phyloP scores from a whole-genome alignment of 257 asterid genomes.

The Henckelia pumila region DNA sequence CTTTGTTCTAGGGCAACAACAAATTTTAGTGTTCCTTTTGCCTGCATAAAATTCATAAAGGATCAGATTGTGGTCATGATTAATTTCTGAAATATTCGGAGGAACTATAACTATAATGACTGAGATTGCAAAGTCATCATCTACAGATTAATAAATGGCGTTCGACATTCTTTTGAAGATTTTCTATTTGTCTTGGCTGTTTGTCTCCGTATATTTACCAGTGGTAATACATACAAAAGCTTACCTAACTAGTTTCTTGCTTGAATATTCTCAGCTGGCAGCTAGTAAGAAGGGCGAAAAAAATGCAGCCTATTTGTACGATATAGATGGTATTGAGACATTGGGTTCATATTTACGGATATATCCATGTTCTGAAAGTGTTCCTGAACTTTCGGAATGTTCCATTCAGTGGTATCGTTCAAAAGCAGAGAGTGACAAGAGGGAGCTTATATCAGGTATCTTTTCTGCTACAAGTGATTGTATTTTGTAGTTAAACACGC shows the following conservation, averaged over 20 bases:
- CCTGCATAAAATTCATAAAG: neutral
- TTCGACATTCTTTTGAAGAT: conserved; percentile 7
- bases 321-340: conserved; percentile 71
- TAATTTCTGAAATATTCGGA: too few species aligned
- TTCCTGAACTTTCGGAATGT: conserved; percentile 59
- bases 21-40: neutral
- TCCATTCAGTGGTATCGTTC: conserved; percentile 78
- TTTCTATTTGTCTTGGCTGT: neutral
- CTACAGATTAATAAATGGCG: neutral
- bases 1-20: too few species aligned
- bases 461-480: neutral
- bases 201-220: neutral
- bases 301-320: conserved; percentile 43
- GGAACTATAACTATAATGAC: neutral
- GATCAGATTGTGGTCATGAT: too few species aligned
- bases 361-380: conserved; percentile 55
- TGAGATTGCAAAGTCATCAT: neutral
- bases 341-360: conserved; percentile 74
- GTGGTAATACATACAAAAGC: neutral
- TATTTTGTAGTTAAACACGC: neutral
- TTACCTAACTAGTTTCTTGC: conserved; percentile 19
- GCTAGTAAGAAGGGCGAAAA: conserved; percentile 56
- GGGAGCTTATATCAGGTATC: conserved; percentile 86
- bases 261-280: conserved; percentile 55
- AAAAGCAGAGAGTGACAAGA: conserved; percentile 57